Percentiles rank a stretch among this genome's conserved stretches.
phyloP scores from a whole-genome alignment of 495 filamentous ascomycete species.

The Hypoxylon trugodes region DNA sequence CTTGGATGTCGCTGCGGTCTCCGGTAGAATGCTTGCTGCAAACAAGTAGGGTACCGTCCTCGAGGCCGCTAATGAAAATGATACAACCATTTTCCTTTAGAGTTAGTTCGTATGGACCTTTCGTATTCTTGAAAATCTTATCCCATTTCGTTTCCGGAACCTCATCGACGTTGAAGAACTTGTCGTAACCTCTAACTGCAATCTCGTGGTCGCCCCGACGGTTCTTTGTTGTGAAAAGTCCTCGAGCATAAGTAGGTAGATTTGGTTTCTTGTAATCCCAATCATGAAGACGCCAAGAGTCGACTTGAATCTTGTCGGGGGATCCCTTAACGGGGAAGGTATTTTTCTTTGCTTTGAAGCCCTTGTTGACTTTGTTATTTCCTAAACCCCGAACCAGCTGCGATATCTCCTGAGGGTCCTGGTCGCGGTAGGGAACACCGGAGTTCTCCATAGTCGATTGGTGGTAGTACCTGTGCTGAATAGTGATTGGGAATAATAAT shows the following conservation, averaged over 20 bases:
- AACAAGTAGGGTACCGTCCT: constrained; percentile 86
- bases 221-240: constrained; percentile 82
- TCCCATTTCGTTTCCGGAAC: constrained; percentile 79
- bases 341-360: constrained; percentile 75
- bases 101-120: constrained; percentile 92
- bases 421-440: constrained; percentile 63
- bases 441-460: constrained; percentile 32
- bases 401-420: constrained; percentile 69
- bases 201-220: constrained; percentile 75
- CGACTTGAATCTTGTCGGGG: constrained; percentile 68
- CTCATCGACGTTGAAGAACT: constrained; percentile 96
- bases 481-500: too few relatives aligned
- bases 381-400: constrained; percentile 67
- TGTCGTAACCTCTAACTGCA: constrained; percentile 89
- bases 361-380: constrained; percentile 52
- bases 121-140: constrained; percentile 78
- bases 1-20: constrained; percentile 65
- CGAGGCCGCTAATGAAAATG: constrained; percentile 92
- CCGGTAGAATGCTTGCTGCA: constrained; percentile 99
- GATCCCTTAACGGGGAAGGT: constrained; percentile 72
- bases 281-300: constrained; percentile 93
- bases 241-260: constrained; percentile 89
- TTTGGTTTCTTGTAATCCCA: constrained; percentile 90
- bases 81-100: constrained; percentile 99
- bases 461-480: not conserved